These are phyloP conservation scores for Aspergillus sp. DNA, from an alignment of 2,329 filamentous ascomycete species.

Conservation along the genomic window DNA sequence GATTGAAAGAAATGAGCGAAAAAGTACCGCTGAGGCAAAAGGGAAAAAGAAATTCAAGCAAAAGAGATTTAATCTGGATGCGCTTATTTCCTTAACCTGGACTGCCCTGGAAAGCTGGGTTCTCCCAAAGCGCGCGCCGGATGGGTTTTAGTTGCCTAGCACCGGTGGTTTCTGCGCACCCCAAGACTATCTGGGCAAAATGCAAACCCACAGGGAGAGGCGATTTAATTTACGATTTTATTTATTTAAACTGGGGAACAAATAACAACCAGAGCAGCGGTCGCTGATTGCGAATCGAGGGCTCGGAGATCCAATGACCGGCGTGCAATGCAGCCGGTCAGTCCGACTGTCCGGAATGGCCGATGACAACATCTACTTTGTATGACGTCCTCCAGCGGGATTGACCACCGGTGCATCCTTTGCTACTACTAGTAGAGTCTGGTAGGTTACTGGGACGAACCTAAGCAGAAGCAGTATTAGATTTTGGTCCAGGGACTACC, in stretches of 20 bases:
- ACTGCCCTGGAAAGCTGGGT: not conserved
- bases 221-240: not conserved
- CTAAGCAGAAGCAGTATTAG: not conserved
- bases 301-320: conserved; percentile 4
- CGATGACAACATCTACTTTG: not conserved
- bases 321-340: not conserved
- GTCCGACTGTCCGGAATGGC: not conserved
- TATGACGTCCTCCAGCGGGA: not conserved
- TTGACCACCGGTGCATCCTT: not conserved
- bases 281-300: not conserved
- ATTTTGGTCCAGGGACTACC: too few relatives aligned
- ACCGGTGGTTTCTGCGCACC: not conserved
- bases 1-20: not conserved
- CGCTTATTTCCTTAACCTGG: conserved; percentile 2
- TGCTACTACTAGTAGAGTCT: too few relatives aligned
- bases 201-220: not conserved
- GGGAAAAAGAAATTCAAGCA: not conserved
- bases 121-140: not conserved
- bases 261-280: not conserved
- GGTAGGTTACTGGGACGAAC: not conserved
- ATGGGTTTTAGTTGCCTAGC: not conserved
- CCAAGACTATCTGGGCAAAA: too few relatives aligned
- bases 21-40: not conserved
- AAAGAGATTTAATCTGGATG: conserved; percentile 1
- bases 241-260: not conserved